Evolutionary conservation across 2,329 filamentous ascomycete species (phyloP), one percentile per base, ranked within the genome.

Genomic region (Fusarium dlaminii): DNA sequence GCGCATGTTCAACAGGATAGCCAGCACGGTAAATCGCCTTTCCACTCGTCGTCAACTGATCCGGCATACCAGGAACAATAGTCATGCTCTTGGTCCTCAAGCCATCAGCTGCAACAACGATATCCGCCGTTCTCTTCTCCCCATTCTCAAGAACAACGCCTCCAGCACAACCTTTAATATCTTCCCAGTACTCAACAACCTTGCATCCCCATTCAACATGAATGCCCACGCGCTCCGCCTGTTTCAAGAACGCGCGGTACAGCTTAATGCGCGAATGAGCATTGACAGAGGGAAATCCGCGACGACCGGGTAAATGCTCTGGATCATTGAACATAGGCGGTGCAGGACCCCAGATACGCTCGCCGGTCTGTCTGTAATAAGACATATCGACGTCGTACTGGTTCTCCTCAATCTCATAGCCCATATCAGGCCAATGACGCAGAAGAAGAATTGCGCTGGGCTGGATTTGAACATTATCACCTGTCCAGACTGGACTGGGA

Each of bases 321-420:
- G 70, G 66, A 13, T 73, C 70, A 5, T 73, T 73, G 39, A 73
- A 73, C 70, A 73, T 73, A 1, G 70, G 70, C 8, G 70, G 70
- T 2, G 70, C 70, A 29, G 70, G 70, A 12, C 70, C 70, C 70
- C 70, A 73, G 30, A 73, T 73, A 0, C 56, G 52, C 17, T 73
- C 70, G 20, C 70, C 70, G 0, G 45, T 73, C 17, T 73, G 70
- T 24, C 57, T 73, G 8, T 71, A 73, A n/a, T 73, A 73, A 4
- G 70, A 73, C 70, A 73, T 73, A 13, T 67, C 70, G 2, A 73
- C 70, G 17, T 74, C 70, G 18, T 73, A 73, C 56, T 73, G 70
- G 27, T 55, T 59, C n/a, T 70, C 60, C 6, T 73, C 70, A 15
- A 73, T 56, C 55, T 73, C 70, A 8, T 73, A 73, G 34, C 70